Evolutionary conservation across 2,329 filamentous ascomycete species (phyloP).

Genomic region (Epichloe amarillans): DNA sequence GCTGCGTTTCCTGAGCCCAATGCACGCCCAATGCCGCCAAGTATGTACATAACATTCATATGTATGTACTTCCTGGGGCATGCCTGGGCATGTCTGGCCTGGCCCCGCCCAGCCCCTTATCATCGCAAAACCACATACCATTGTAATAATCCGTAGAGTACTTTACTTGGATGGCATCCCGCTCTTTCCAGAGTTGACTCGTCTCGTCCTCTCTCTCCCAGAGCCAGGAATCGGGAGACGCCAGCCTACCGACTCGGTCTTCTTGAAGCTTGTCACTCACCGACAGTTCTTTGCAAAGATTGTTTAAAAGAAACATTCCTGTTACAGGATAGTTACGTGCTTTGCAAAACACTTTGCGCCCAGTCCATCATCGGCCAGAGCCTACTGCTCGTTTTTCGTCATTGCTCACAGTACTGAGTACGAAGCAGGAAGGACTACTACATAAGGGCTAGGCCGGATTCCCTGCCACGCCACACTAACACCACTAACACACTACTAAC

Average conservation of each 20-base stretch:
- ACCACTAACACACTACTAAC: not conserved
- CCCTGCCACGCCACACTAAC: not conserved
- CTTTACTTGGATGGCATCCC: constrained; percentile 5
- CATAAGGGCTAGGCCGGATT: not conserved
- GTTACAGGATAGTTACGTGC: not conserved
- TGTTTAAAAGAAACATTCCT: not conserved
- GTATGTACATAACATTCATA: no score
- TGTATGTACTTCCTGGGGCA: not conserved
- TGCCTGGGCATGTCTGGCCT: not conserved
- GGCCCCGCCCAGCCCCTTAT: constrained; percentile 4
- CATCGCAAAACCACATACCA: constrained; percentile 1
- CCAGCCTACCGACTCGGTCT: not conserved
- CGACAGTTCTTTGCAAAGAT: not conserved
- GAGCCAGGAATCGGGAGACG: not conserved
- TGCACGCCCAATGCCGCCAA: not conserved
- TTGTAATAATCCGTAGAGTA: not conserved
- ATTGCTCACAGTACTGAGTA: not conserved
- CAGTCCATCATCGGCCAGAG: not conserved
- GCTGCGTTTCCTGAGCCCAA: not conserved
- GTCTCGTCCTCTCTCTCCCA: not conserved
- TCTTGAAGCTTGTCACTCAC: not conserved
- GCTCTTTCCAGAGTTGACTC: constrained; percentile 4
- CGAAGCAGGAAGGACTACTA: not conserved
- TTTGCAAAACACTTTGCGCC: not conserved
- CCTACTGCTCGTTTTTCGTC: not conserved